Evolutionary conservation across 78 protist genomes (phyloP), one percentile per base, ranked within the genome.

Genomic region (Isochrysis galbana): DNA sequence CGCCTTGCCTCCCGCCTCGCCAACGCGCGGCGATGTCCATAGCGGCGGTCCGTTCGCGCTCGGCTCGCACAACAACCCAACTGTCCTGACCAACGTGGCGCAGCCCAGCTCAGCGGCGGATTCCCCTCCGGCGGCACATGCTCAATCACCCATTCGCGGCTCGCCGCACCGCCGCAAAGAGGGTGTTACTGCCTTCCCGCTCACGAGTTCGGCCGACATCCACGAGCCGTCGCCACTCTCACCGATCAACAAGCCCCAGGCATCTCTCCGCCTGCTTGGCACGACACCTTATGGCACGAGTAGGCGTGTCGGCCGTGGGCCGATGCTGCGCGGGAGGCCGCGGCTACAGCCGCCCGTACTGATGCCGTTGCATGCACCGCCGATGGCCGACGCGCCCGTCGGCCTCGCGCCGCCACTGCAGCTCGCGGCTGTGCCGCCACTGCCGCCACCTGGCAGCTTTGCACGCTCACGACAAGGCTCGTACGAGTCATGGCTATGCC

Each of bases 301-400:
- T 4, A 10, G 21, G 80, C 80, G 41, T 1, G 80, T 14, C 39
- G 19, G 39, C 44, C 25, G 3, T 1, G 0, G 39, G 7, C n/a
- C n/a, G 45, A 21, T n/a, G 36, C 83, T 77, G 34, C 86, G 86
- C 46, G 86, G 86, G 32, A 44, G 86, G 29, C 42, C 47, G 86
- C 86, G 86, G 14, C 2, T 21, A 11, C 86, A 22, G 48, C 86
- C 86, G 45, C 47, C 86, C 48, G 42, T 41, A 46, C 86, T 77
- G 48, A 0, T 19, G 86, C 86, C 86, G 47, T 38, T 77, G 32
- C 86, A 39, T 46, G 48, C 86, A 1, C 46, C 83, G 42, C 83
- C 80, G n/a, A 2, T 14, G 44, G 5, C 80, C 32, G 5, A 21
- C 11, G 41, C 80, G 1, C 14, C 19, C n/a, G 29, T 14, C n/a